Percentiles rank a stretch among this genome's conserved stretches.
phyloP scores from a whole-genome alignment of 192 early-diverging fungal genomes.

The Lobulomyces angularis region DNA sequence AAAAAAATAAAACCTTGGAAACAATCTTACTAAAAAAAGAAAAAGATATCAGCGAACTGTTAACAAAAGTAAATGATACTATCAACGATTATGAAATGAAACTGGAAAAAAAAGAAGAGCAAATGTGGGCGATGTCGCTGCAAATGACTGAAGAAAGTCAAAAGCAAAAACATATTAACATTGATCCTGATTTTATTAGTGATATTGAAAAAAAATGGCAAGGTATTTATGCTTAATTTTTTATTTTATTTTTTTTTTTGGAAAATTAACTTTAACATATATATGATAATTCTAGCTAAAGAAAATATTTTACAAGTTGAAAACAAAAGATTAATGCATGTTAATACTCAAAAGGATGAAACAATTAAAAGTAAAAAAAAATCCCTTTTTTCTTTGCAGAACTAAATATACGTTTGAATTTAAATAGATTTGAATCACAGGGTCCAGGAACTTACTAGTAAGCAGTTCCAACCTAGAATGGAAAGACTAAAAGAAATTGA shows the following conservation, averaged over 20 bases:
- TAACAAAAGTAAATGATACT: slow-evolving; percentile 43
- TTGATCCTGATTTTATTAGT: slow-evolving; percentile 38
- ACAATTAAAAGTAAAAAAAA: slow-evolving; percentile 20
- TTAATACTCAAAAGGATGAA: slow-evolving; percentile 14
- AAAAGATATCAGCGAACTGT: slow-evolving; percentile 37
- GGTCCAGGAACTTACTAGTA: slow-evolving; percentile 26
- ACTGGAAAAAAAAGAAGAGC: slow-evolving; percentile 43
- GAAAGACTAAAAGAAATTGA: slow-evolving; percentile 36
- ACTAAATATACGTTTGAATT: not conserved
- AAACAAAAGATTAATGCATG: slow-evolving; percentile 21
- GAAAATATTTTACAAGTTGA: slow-evolving; percentile 26
- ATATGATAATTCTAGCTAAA: slow-evolving; percentile 12
- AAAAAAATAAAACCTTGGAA: slow-evolving; percentile 31
- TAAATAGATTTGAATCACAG: slow-evolving; percentile 12
- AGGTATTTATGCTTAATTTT: slow-evolving; percentile 9
- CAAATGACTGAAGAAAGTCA: slow-evolving; percentile 32
- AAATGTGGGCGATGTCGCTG: slow-evolving; percentile 44
- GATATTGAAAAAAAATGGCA: slow-evolving; percentile 46
- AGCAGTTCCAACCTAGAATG: slow-evolving; percentile 46
- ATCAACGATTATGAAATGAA: slow-evolving; percentile 41
- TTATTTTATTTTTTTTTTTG: too few relatives aligned
- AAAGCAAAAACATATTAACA: slow-evolving; percentile 17
- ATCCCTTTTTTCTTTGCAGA: slow-evolving; percentile 2
- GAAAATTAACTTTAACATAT: not conserved
- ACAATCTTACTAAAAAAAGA: slow-evolving; percentile 30